Base-by-base conservation (phyloP, 1,284 basidiomycete species). In the Mycosarcoma maydis region DNA sequence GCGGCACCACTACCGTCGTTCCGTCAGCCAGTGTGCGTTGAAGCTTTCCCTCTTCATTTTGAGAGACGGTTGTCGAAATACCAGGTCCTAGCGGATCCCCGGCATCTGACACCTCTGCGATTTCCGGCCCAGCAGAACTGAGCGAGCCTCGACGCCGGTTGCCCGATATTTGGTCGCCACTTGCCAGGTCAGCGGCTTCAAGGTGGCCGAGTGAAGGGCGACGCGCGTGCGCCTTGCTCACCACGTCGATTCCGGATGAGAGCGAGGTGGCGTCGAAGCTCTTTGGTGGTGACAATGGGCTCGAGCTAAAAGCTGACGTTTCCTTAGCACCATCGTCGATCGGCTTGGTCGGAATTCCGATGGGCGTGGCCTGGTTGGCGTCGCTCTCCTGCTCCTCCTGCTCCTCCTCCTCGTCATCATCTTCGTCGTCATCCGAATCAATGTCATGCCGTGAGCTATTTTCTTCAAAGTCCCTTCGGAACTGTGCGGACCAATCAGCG, bases 401-500 rank as follows among this genome's bases (percentile, higher is more conserved):
- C 2, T 61, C 67, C 16, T 72, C 55, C 14, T 64, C 59, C 13
- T 51, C 42, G 19, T 52, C 55, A 17, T 59, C 48, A 11, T 62
- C 61, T 17, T 57, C 68, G 10, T 75, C 72, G 22, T 70, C 66
- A 16, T 78, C 72, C 24, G 58, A 64, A 43, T 73, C 76, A 20
- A 73, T 68, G 11, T 64, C 74, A 22, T 37, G 34, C 17, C 11
- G 64, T 43, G 7, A 34, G 52, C 29, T 59, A 11, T 58, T 59
- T 10, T 69, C 55, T 20, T 69, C 59, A n/a, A 59, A 69, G 27
- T 69, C 70, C 13, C 74, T 50, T 16, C 75, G 48, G 37, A 78
- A 78, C 33, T 76, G 74, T 13, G 78, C 76, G 6, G 77, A 76
- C 78, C 78, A 80, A 40, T 80, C 78, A 1, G 80, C 78, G 3